phyloP scores from a whole-genome alignment of 2,329 filamentous ascomycete species.

The Mycosphaerella sp. region DNA sequence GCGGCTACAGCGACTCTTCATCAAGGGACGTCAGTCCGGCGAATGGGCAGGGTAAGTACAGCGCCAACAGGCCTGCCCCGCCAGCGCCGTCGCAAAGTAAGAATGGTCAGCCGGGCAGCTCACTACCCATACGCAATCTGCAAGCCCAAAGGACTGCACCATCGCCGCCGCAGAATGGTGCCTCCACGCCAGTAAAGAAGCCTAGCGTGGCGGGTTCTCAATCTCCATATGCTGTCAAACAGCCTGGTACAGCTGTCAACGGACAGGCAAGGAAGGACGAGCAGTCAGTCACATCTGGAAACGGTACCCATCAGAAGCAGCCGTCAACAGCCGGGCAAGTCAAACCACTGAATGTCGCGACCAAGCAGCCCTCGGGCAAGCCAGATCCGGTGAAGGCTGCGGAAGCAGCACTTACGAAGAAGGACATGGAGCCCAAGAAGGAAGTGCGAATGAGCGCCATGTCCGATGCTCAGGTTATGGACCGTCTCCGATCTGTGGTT shows the following conservation, averaged over 20 bases:
- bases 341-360: conserved; percentile 51
- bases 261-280: conserved; percentile 25
- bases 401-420: conserved; percentile 76
- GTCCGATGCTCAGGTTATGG: conserved; percentile 96
- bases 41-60: conserved; percentile 61
- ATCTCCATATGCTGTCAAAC: conserved; percentile 28
- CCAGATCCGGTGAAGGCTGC: conserved; percentile 75
- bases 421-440: conserved; percentile 62
- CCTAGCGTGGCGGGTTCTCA: conserved; percentile 22
- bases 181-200: conserved; percentile 24
- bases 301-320: conserved; percentile 26
- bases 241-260: conserved; percentile 22
- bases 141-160: conserved; percentile 59
- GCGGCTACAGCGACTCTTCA: conserved; percentile 47
- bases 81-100: conserved; percentile 31
- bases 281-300: conserved; percentile 27
- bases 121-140: conserved; percentile 42
- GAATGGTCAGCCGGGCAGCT: conserved; percentile 23
- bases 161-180: conserved; percentile 31
- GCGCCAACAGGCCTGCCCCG: conserved; percentile 76
- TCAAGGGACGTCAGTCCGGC: conserved; percentile 41
- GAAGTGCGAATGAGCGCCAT: conserved; percentile 98
- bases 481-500: conserved; percentile 85
- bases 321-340: conserved; percentile 24
- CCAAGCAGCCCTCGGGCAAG: conserved; percentile 43